These are phyloP conservation scores for Earliella scabrosa DNA, from an alignment of 1,284 basidiomycete genomes.

Conservation along the genomic window DNA sequence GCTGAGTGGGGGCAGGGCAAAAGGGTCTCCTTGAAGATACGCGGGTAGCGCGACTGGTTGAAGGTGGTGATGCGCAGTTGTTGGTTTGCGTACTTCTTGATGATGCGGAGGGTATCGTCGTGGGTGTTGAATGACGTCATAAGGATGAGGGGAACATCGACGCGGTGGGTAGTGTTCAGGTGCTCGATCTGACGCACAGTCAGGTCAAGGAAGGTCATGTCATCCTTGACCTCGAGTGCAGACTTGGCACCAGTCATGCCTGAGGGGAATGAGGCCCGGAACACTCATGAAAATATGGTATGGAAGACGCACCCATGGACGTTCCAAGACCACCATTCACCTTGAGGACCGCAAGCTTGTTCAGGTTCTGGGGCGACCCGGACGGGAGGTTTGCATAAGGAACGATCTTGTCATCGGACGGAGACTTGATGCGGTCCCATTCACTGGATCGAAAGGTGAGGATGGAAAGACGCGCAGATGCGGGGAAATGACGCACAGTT, in stretches of 20 bases:
- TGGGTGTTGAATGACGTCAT: conserved; percentile 99
- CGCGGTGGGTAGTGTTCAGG: conserved; percentile 72
- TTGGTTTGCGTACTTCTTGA: conserved; percentile 99
- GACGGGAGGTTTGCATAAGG: conserved; percentile 80
- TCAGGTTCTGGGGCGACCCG: conserved; percentile 74
- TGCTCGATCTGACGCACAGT: conserved; percentile 97
- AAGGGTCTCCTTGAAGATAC: conserved; percentile 95
- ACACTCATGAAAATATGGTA: background rate
- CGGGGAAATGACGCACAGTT: conserved; percentile 71
- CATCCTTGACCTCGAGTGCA: conserved; percentile 91
- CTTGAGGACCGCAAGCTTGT: conserved; percentile 98
- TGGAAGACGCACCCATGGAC: conserved; percentile 76
- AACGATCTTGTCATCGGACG: conserved; percentile 91
- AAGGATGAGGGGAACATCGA: conserved; percentile 95
- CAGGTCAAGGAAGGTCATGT: conserved; percentile 99
- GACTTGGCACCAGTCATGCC: conserved; percentile 94
- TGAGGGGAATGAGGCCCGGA: conserved; percentile 30
- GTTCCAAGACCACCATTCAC: conserved; percentile 99
- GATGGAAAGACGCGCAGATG: conserved; percentile 5
- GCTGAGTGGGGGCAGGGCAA: conserved; percentile 89
- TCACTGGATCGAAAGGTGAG: conserved; percentile 55
- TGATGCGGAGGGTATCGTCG: conserved; percentile 95
- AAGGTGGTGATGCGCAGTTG: conserved; percentile 95
- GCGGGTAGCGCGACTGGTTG: conserved; percentile 98
- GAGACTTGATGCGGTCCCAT: conserved; percentile 98